Evolutionary conservation across 2,329 filamentous ascomycete species (phyloP).

Genomic region (Basipetospora chlamydospora): DNA sequence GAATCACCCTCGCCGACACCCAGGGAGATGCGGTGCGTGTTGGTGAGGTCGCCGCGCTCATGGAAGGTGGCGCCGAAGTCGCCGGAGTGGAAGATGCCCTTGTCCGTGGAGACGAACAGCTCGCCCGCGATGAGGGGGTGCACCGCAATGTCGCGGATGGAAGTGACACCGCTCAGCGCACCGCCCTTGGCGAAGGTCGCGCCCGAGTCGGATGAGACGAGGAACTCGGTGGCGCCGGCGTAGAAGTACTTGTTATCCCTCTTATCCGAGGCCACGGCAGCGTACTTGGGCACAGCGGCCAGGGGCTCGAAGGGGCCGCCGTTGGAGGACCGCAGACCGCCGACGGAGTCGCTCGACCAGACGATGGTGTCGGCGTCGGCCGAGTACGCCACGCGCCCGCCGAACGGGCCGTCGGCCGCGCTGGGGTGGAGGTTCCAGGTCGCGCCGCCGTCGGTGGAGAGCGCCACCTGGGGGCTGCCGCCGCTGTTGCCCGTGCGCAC

Average conservation of each 20-base stretch:
- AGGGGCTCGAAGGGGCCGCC: constrained; percentile 28
- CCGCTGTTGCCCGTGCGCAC: constrained; percentile 33
- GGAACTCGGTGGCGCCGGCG: constrained; percentile 28
- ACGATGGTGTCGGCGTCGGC: constrained; percentile 34
- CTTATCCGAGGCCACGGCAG: constrained; percentile 40
- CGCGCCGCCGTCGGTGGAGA: constrained; percentile 34
- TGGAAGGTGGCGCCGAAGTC: constrained; percentile 35
- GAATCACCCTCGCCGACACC: constrained; percentile 22
- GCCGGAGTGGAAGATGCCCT: constrained; percentile 37
- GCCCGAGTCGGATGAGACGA: constrained; percentile 34
- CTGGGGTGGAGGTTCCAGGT: constrained; percentile 33
- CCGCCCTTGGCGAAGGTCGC: constrained; percentile 26
- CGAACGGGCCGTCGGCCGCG: constrained; percentile 25
- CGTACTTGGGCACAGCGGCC: constrained; percentile 25
- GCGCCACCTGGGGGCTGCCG: constrained; percentile 28
- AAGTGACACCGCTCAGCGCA: constrained; percentile 22
- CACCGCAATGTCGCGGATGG: constrained; percentile 39
- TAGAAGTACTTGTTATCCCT: constrained; percentile 37
- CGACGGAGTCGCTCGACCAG: constrained; percentile 26
- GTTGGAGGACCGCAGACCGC: constrained; percentile 27
- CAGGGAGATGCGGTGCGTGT: constrained; percentile 27
- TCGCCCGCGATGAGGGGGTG: constrained; percentile 44
- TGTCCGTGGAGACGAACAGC: constrained; percentile 41
- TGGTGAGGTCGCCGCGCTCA: constrained; percentile 18
- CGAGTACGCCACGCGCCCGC: constrained; percentile 33